Evolutionary conservation across 805 yeast species (phyloP), one percentile per base, ranked within the genome.

Genomic region (Candida tibetensis): DNA sequence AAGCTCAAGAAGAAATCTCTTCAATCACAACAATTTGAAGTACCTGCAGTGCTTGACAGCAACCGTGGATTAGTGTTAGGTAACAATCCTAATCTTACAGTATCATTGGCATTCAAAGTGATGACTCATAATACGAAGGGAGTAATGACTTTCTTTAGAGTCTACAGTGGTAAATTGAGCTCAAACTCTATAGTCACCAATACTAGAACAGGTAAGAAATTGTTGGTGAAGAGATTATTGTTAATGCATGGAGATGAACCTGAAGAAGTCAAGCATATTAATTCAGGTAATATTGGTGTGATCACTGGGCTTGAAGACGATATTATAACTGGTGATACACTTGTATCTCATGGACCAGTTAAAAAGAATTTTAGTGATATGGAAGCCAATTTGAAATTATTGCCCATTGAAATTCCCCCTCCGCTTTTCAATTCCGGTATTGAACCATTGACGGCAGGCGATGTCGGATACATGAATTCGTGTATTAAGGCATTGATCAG

Each of bases 71-170:
- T 77, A 18, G 53, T 78, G 3, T 53, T 84, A 22, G 76, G 79
- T 52, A 66, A 73, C 22, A 77, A 79, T 49, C 72, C 76, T n/a
- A 72, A 79, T 34, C 55, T 85, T 17, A 73, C 87, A 3, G 73
- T 88, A 5, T 90, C 95, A 0, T 68, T 91, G 28, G 97, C 96
- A 2, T 93, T 93, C 66, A 93, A 93, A 58, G 96, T 91, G 4
- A 74, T 85, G 34, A 82, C 90, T 3, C 96, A 93, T 57, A 84
- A 87, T 2, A 79, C 79, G 15, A 73, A 89, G 44, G 96, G 96
- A 1, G 71, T 81, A 1, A 78, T 90, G 82, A 82, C 86, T 5
- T 93, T 82, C 57, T 81, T 91, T 18, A 70, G 99, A 39, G 93
- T 93, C 3, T 93, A 93, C 63, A 76, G 90, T 35, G 99, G 99